Conservation (phyloP, 176 grass and related monocot genomes). For the Miscanthus lutarioriparius region DNA sequence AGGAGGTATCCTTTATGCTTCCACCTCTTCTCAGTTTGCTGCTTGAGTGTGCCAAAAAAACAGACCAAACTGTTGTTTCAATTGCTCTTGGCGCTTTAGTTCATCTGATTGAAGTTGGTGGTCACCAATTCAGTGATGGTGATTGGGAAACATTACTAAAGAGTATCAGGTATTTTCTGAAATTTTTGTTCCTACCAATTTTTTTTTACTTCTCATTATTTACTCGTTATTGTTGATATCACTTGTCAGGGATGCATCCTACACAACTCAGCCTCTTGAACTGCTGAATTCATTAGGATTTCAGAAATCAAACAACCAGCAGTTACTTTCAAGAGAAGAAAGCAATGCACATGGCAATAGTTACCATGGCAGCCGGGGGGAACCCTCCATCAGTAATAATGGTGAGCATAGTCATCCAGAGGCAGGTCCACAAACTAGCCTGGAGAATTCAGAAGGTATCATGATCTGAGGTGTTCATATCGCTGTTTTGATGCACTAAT, state of each 20-base stretch:
- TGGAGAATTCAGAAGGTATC: constrained; percentile 80
- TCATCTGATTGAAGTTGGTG: constrained; percentile 97
- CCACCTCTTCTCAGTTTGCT: constrained; percentile 89
- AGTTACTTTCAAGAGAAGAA: constrained; percentile 54
- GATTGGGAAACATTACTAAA: constrained; percentile 98
- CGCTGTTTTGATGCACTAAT: constrained; percentile 12
- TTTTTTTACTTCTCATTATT: constrained; percentile 30
- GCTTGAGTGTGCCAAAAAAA: constrained; percentile 99
- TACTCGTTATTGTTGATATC: constrained; percentile 35
- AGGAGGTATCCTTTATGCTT: constrained; percentile 99
- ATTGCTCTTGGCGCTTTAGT: constrained; percentile 95
- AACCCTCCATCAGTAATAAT: constrained; percentile 43
- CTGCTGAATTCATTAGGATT: constrained; percentile 97
- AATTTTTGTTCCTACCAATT: constrained; percentile 6
- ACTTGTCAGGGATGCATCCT: constrained; percentile 87
- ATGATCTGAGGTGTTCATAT: constrained; percentile 15
- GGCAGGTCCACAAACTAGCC: constrained; percentile 52
- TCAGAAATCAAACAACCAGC: constrained; percentile 68
- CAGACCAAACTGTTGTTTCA: constrained; percentile 97
- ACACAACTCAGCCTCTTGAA: constrained; percentile 95
- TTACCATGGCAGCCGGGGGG: constrained; percentile 51
- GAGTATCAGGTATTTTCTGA: constrained; percentile 81
- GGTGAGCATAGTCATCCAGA: constrained; percentile 53
- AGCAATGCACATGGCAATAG: constrained; percentile 32
- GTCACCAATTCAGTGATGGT: constrained; percentile 87